Conservation (phyloP, 768 basidiomycete species). For the Podaxis sp. region DNA sequence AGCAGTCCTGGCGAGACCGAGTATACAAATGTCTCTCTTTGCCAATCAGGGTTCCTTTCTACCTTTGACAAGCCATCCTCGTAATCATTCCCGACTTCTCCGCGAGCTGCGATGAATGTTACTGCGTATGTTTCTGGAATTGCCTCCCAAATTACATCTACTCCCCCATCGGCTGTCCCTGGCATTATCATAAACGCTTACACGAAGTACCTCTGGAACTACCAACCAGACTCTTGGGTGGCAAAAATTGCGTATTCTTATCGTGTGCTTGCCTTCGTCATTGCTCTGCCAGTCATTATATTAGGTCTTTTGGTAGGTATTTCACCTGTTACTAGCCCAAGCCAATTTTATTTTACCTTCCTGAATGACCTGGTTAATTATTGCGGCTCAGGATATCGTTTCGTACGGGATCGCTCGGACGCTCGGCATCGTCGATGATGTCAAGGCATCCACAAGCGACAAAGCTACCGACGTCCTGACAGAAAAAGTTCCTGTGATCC, state of each 20-base stretch:
- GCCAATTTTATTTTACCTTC: not conserved
- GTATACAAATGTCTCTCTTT: no score
- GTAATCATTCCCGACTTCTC: not conserved
- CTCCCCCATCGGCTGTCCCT: constrained; percentile 38
- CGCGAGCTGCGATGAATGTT: constrained; percentile 30
- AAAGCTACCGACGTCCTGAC: constrained; percentile 37
- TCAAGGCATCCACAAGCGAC: constrained; percentile 73
- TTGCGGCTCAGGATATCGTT: constrained; percentile 59
- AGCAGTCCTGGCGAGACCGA: no score
- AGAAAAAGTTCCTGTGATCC: constrained; percentile 30
- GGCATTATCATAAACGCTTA: constrained; percentile 59
- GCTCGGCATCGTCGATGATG: constrained; percentile 73
- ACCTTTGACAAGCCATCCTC: not conserved
- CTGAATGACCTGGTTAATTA: not conserved
- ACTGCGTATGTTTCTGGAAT: constrained; percentile 30
- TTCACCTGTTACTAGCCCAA: not conserved
- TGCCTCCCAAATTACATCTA: constrained; percentile 27
- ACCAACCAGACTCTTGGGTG: constrained; percentile 66
- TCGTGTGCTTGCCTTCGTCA: constrained; percentile 64
- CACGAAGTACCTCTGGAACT: constrained; percentile 61
- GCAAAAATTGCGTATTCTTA: constrained; percentile 60
- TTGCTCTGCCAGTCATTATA: constrained; percentile 62
- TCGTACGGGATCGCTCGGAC: constrained; percentile 85
- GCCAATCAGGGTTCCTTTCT: no score
- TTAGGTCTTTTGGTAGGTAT: constrained; percentile 53